Percentiles rank a stretch among this genome's conserved stretches.
These are phyloP conservation scores for Anethum foeniculum DNA, from an alignment of 140 eudicot genomes.

Conservation along the genomic window DNA sequence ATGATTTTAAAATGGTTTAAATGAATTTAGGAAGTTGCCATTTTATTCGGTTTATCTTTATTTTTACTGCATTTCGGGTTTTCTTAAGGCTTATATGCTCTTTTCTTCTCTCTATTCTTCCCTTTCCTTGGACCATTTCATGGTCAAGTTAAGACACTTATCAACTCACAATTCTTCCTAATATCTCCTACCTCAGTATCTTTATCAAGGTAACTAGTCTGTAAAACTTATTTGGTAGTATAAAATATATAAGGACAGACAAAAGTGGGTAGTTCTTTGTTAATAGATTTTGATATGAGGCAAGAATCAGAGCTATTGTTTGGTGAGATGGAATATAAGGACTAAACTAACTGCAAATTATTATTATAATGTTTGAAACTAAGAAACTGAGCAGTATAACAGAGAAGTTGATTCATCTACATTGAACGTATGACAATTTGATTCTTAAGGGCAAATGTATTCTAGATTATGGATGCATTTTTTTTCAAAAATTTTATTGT, in stretches of 20 bases:
- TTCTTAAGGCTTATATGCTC: neutral
- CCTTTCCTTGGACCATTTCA: neutral
- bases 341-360: neutral
- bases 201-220: neutral
- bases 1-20: too few species aligned
- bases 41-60: too few species aligned
- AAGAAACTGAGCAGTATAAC: neutral
- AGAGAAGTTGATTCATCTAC: neutral
- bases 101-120: neutral
- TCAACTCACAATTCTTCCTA: neutral
- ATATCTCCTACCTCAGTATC: neutral
- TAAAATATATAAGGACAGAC: neutral
- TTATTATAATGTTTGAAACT: neutral
- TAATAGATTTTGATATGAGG: neutral
- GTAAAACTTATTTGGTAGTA: neutral
- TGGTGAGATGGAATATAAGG: neutral
- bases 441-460: neutral
- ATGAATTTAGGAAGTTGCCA: neutral
- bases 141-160: neutral
- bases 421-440: neutral
- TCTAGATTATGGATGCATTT: neutral
- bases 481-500: neutral
- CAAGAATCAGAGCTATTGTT: neutral
- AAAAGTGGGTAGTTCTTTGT: neutral
- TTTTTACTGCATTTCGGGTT: neutral